A percentile compares a stretch with the other conserved stretches of the same genome.
Conservation (phyloP, 2,329 filamentous ascomycete species). For the Pyrenochaeta sp. region DNA sequence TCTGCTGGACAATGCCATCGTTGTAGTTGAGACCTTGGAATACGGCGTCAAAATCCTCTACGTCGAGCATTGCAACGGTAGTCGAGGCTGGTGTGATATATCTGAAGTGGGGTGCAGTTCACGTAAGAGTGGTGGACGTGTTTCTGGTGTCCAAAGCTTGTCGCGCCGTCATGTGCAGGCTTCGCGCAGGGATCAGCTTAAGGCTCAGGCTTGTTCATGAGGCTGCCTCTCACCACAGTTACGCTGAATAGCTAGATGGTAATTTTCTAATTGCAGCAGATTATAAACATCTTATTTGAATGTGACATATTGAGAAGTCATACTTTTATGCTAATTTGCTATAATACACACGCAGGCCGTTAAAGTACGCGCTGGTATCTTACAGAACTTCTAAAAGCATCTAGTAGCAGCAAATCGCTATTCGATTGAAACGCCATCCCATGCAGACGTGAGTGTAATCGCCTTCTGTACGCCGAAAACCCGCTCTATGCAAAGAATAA, state of each 20-base stretch:
- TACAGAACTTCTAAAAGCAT: slow-evolving; percentile 2
- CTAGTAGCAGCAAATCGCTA: background rate
- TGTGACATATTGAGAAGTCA: background rate
- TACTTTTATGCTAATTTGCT: slow-evolving; percentile 5
- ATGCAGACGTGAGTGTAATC: slow-evolving; percentile 14
- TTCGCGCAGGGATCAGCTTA: background rate
- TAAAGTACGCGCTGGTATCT: slow-evolving; percentile 14
- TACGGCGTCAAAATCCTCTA: slow-evolving; percentile 72
- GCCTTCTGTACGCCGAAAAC: slow-evolving; percentile 1
- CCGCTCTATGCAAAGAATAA: slow-evolving; percentile 6
- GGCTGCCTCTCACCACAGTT: background rate
- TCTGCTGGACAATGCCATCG: slow-evolving; percentile 59
- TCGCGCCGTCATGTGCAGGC: slow-evolving; percentile 24
- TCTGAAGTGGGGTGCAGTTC: slow-evolving; percentile 9
- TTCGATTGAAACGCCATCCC: slow-evolving; percentile 10
- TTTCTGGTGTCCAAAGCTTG: slow-evolving; percentile 18
- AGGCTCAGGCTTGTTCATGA: background rate
- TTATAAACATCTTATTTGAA: background rate
- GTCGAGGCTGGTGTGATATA: background rate
- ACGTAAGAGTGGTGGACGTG: slow-evolving; percentile 19
- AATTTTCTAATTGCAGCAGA: background rate
- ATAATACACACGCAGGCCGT: slow-evolving; percentile 10
- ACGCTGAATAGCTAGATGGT: background rate
- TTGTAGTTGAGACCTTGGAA: slow-evolving; percentile 59
- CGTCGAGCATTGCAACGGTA: slow-evolving; percentile 64